phyloP scores from a whole-genome alignment of 1,284 basidiomycete genomes.

The Wolfiporia cocos region DNA sequence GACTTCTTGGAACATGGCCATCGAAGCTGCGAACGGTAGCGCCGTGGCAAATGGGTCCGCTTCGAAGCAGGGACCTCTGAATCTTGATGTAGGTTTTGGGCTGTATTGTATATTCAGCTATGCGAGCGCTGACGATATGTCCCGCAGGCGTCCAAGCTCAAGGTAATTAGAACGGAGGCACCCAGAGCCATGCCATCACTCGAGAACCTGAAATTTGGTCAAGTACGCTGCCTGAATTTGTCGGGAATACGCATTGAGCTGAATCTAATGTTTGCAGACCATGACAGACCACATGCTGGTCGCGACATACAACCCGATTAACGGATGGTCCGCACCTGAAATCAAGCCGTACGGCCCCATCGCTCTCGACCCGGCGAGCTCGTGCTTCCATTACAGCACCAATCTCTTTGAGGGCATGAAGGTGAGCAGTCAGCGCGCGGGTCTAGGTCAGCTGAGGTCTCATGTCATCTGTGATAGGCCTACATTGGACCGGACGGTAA shows the following conservation, averaged over 20 bases:
- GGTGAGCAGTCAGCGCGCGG: conserved; percentile 24
- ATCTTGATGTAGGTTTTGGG: not conserved
- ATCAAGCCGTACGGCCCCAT: conserved; percentile 76
- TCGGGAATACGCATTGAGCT: not conserved
- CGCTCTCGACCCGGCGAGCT: conserved; percentile 67
- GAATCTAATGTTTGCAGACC: conserved; percentile 31
- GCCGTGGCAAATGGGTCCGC: no score
- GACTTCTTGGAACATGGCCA: no score
- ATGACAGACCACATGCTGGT: conserved; percentile 76
- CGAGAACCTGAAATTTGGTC: conserved; percentile 37
- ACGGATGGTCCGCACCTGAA: conserved; percentile 76
- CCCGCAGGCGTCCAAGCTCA: conserved; percentile 39
- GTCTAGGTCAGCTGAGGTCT: not conserved
- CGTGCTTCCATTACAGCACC: conserved; percentile 72
- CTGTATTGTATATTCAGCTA: not conserved
- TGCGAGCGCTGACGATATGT: not conserved
- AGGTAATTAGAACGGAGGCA: conserved; percentile 28
- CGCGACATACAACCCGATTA: conserved; percentile 51
- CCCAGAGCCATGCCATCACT: conserved; percentile 34
- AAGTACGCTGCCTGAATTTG: conserved; percentile 22
- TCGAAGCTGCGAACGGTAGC: no score
- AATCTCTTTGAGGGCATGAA: conserved; percentile 90
- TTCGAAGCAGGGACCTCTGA: not conserved
- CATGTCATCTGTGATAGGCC: conserved; percentile 35
- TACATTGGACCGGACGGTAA: conserved; percentile 63